Evolutionary conservation across 108 stramenopile genomes (phyloP).

Genomic region (Cyclotella choctawhatcheeana): DNA sequence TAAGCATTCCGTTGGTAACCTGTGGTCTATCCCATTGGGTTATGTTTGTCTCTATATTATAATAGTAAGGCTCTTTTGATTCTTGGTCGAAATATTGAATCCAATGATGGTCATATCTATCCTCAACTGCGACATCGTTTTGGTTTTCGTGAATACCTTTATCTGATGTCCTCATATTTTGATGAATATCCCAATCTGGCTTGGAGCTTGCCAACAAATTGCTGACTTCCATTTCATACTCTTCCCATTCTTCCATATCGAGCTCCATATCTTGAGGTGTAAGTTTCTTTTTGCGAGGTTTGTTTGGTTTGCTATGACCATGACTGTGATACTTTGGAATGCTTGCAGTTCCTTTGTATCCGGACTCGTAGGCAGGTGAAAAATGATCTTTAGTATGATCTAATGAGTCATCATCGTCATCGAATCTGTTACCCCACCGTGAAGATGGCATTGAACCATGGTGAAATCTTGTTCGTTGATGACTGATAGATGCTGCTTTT

Average conservation of each 20-base stretch:
- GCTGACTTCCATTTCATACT: conserved; percentile 37
- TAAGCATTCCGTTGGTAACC: conserved; percentile 9
- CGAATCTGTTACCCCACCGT: conserved; percentile 26
- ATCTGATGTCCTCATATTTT: background rate
- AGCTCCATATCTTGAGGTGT: conserved; percentile 15
- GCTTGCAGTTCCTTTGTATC: background rate
- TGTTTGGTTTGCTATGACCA: background rate
- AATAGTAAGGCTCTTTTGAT: conserved; percentile 23
- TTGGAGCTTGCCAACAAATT: conserved; percentile 26
- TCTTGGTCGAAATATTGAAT: conserved; percentile 28
- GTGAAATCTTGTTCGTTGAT: background rate
- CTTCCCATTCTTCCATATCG: conserved; percentile 24
- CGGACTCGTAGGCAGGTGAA: background rate
- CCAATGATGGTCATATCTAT: conserved; percentile 25
- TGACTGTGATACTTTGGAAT: conserved; percentile 16
- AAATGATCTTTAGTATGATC: conserved; percentile 1
- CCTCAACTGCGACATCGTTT: background rate
- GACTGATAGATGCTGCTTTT: background rate
- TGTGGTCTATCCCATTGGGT: conserved; percentile 29
- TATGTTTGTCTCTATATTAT: conserved; percentile 27
- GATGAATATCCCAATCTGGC: conserved; percentile 33
- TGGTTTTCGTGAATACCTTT: background rate
- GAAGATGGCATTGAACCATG: conserved; percentile 3
- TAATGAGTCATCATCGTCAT: conserved; percentile 13
- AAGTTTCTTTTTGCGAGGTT: background rate